phyloP scores from a whole-genome alignment of 257 asterid genomes.

The Salvia splendens region DNA sequence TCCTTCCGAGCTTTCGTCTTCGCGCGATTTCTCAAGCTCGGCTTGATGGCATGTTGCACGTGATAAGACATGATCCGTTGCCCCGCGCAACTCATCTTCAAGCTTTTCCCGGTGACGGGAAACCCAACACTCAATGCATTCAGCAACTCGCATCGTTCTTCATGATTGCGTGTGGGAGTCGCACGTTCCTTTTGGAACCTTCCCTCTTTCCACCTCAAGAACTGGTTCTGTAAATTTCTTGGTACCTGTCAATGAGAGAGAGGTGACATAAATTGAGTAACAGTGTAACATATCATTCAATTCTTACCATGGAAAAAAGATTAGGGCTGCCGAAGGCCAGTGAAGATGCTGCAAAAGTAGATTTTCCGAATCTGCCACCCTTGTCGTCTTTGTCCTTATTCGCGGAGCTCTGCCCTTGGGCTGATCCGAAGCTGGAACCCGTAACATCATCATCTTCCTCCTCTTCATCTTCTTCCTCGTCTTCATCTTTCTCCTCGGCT shows the following conservation, averaged over 20 bases:
- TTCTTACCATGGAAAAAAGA: slow-evolving; percentile 58
- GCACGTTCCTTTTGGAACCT: slow-evolving; percentile 35
- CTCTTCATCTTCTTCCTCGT: slow-evolving; percentile 61
- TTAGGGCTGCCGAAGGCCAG: slow-evolving; percentile 54
- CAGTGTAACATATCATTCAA: no score
- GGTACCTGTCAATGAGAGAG: slow-evolving; percentile 57
- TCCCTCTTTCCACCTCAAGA: slow-evolving; percentile 51
- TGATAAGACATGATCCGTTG: slow-evolving; percentile 29
- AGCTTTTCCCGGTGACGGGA: slow-evolving; percentile 38
- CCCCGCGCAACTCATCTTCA: slow-evolving; percentile 46
- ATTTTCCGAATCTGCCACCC: slow-evolving; percentile 54
- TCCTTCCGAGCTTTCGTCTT: slow-evolving; percentile 39
- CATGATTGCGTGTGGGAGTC: slow-evolving; percentile 3
- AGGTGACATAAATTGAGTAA: not conserved
- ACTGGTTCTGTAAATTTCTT: slow-evolving; percentile 48
- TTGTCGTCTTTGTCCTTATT: slow-evolving; percentile 47
- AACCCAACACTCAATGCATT: slow-evolving; percentile 40
- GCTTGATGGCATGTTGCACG: slow-evolving; percentile 33
- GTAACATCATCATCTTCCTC: slow-evolving; percentile 55
- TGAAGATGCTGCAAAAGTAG: slow-evolving; percentile 86
- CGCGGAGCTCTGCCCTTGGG: slow-evolving; percentile 42
- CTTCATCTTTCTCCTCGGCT: slow-evolving; percentile 53
- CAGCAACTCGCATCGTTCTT: slow-evolving; percentile 28
- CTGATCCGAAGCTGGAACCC: slow-evolving; percentile 81
- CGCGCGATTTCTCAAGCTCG: slow-evolving; percentile 32